These are phyloP conservation scores for Aspergillus bertholletiae DNA, from an alignment of 495 filamentous ascomycete genomes.

Conservation along the genomic window DNA sequence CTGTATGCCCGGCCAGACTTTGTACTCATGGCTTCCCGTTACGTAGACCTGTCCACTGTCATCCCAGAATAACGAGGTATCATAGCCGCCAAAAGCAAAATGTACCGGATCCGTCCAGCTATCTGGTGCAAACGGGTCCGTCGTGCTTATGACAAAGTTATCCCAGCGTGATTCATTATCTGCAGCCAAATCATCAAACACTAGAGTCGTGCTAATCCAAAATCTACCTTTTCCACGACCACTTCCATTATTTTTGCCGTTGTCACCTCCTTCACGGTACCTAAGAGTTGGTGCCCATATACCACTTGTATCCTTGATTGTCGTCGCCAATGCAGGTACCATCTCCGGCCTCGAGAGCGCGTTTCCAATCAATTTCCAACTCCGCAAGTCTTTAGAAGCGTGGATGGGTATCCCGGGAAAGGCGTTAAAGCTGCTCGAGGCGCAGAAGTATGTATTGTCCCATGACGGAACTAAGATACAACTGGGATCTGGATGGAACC, in stretches of 20 bases:
- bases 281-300: conserved; percentile 23
- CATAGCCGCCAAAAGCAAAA: conserved; percentile 13
- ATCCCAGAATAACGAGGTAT: conserved; percentile 27
- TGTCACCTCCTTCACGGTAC: conserved; percentile 19
- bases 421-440: conserved; percentile 18
- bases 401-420: conserved; percentile 25
- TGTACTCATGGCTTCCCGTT: not conserved
- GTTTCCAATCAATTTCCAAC: conserved; percentile 24
- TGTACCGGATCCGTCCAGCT: conserved; percentile 20
- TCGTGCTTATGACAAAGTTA: conserved; percentile 15
- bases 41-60: conserved; percentile 17
- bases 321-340: conserved; percentile 13
- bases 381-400: conserved; percentile 19
- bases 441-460: conserved; percentile 21
- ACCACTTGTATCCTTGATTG: conserved; percentile 14
- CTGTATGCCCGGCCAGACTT: no score
- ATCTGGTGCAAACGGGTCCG: conserved; percentile 13
- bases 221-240: no score
- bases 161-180: no score
- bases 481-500: conserved; percentile 25
- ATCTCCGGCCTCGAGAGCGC: conserved; percentile 11
- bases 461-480: conserved; percentile 15
- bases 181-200: conserved; percentile 6
- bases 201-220: not conserved
- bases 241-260: no score